Percentiles rank a stretch among this genome's conserved stretches.
These are phyloP conservation scores for Trichaptum fuscoviolaceum DNA, from an alignment of 768 basidiomycete genomes.

Conservation along the genomic window DNA sequence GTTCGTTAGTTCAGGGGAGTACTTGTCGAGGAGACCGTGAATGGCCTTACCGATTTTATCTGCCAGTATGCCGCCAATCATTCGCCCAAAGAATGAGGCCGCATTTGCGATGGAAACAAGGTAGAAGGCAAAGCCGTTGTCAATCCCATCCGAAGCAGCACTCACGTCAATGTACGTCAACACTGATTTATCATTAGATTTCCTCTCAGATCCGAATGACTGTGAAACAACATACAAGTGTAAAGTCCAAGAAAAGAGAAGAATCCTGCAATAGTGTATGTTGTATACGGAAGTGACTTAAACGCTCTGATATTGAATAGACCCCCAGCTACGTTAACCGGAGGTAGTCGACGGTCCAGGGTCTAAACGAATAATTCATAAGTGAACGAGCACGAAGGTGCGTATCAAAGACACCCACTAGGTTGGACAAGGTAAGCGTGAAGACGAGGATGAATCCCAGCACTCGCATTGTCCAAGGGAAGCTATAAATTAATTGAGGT, in stretches of 20 bases:
- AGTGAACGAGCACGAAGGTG: constrained; percentile 3
- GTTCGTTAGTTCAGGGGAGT: background rate
- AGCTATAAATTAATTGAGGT: constrained; percentile 34
- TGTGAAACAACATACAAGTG: constrained; percentile 38
- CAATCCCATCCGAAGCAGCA: constrained; percentile 45
- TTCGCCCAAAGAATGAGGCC: constrained; percentile 56
- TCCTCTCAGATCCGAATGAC: background rate
- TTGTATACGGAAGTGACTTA: constrained; percentile 44
- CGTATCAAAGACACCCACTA: constrained; percentile 28
- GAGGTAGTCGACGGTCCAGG: constrained; percentile 46
- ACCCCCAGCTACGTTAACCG: constrained; percentile 48
- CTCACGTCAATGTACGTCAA: constrained; percentile 63
- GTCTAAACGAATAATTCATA: constrained; percentile 14
- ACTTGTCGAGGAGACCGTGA: background rate
- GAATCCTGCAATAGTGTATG: constrained; percentile 55
- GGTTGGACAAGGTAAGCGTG: constrained; percentile 47
- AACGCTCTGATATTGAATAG: constrained; percentile 52
- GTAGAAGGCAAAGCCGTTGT: constrained; percentile 52
- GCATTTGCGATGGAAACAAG: constrained; percentile 66
- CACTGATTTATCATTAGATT: constrained; percentile 29
- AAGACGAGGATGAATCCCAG: constrained; percentile 57
- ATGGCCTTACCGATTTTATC: constrained; percentile 44
- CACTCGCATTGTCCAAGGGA: constrained; percentile 72
- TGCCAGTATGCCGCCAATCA: constrained; percentile 45
- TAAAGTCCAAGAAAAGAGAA: constrained; percentile 65